Percentiles rank a stretch among this genome's conserved stretches.
Evolutionary conservation across 345 rosid genomes (phyloP).

Genomic region (Dipteronia dyeriana): DNA sequence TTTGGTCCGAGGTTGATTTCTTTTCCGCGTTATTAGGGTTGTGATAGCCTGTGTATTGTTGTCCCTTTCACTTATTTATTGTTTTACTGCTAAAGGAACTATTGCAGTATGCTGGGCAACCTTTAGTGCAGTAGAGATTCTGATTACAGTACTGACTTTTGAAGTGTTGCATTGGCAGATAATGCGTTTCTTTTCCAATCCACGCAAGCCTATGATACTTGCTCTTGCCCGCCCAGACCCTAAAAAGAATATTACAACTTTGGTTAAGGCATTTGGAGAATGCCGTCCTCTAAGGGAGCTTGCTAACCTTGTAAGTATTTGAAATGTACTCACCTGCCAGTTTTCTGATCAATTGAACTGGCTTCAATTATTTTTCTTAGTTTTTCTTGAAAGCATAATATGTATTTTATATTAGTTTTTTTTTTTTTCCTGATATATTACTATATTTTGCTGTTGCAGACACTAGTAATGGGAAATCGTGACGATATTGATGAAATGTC

Average conservation of each 20-base stretch:
- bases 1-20: slow-evolving; percentile 75
- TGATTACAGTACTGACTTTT: slow-evolving; percentile 12
- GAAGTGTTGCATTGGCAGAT: slow-evolving; percentile 46
- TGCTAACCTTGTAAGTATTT: slow-evolving; percentile 65
- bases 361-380: not conserved
- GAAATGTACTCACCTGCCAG: not conserved
- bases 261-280: slow-evolving; percentile 89
- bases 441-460: slow-evolving; percentile 42
- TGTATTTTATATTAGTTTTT: slow-evolving; percentile 1
- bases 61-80: not conserved
- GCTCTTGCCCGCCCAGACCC: slow-evolving; percentile 93
- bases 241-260: slow-evolving; percentile 74
- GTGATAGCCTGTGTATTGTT: not conserved
- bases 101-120: not conserved
- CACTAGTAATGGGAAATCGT: slow-evolving; percentile 79
- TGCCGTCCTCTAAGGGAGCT: slow-evolving; percentile 71
- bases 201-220: slow-evolving; percentile 82
- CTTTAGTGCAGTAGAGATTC: not conserved
- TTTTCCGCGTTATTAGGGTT: slow-evolving; percentile 1
- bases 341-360: not conserved
- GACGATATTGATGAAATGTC: slow-evolving; percentile 79
- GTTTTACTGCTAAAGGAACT: not conserved
- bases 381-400: not conserved
- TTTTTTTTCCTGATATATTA: not conserved
- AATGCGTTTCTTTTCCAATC: slow-evolving; percentile 80